Evolutionary conservation across 768 basidiomycete genomes (phyloP), one percentile per base, ranked within the genome.

Genomic region (Leccinum barrowsii): DNA sequence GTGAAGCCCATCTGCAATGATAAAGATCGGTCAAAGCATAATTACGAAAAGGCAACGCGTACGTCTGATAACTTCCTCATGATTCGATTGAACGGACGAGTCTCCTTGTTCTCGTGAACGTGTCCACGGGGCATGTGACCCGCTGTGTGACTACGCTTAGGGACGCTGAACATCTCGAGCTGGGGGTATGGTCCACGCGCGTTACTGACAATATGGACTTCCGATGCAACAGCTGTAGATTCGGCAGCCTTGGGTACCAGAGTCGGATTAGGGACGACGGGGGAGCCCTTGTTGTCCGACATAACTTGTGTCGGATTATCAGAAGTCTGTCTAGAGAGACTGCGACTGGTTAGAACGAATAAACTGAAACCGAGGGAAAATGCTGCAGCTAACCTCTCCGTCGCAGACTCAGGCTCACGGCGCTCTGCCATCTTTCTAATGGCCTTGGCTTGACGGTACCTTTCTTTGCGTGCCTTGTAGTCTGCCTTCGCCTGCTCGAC

Each of bases 381-480:
- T 35, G 21, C 21, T 52, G 19, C 42, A 34, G 15, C 63, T 21
- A 53, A 74, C 73, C 70, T 76, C 46, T 67, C 75, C 28, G 37
- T 60, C 19, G 64, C 52, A 35, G 66, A 64, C 44, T 59, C 65
- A 8, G 65, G 63, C 7, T 55, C 61, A 28, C 50, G 61, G 30
- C 57, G 74, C 55, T 71, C 72, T 56, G 74, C 76, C 61, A 73
- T 76, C 62, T 69, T 78, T 57, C 77, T 80, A 24, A 75, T 74
- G 50, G 84, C 82, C 54, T 83, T 79, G 54, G 85, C 82, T 62
- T 74, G 74, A 28, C 87, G 81, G 64, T 90, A 89, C 22, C 76
- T 76, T 64, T 89, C 87, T 66, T 92, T 92, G 71, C 85, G 82
- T 1, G 77, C 78, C 71, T 83, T 87, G 70, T 92, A 92, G 22